phyloP scores from a whole-genome alignment of 805 yeast genomes.

The Nakazawaea anatomiae region DNA sequence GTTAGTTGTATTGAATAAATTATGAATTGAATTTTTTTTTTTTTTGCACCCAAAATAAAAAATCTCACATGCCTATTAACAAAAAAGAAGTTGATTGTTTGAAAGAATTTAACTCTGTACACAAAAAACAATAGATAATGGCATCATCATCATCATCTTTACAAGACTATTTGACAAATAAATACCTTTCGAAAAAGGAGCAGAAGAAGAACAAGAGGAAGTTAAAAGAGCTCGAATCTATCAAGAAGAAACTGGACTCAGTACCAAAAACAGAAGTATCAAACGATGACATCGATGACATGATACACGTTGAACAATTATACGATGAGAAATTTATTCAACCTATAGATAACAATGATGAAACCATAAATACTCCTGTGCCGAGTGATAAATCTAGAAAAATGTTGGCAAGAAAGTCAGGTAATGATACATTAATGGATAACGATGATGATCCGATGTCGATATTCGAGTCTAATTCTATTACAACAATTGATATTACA shows the following conservation, averaged over 20 bases:
- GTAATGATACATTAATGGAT: background rate
- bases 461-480: background rate
- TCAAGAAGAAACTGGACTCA: constrained; percentile 11
- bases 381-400: background rate
- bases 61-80: too few relatives aligned
- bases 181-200: constrained; percentile 30
- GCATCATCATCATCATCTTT: constrained; percentile 14
- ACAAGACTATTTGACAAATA: constrained; percentile 39
- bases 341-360: constrained; percentile 21
- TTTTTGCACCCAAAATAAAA: too few relatives aligned
- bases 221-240: constrained; percentile 20
- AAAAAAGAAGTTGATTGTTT: too few relatives aligned
- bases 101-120: background rate
- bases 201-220: constrained; percentile 21
- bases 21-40: too few relatives aligned
- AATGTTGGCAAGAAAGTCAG: too few relatives aligned
- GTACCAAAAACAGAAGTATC: constrained; percentile 10
- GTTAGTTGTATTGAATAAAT: too few relatives aligned
- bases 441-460: background rate
- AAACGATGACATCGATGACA: background rate
- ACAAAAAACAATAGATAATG: background rate
- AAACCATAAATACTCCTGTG: background rate
- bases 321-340: constrained; percentile 10
- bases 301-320: background rate
- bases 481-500: background rate